These are phyloP conservation scores for Phaseolus coccineus DNA, from an alignment of 331 rosid species.

Conservation along the genomic window DNA sequence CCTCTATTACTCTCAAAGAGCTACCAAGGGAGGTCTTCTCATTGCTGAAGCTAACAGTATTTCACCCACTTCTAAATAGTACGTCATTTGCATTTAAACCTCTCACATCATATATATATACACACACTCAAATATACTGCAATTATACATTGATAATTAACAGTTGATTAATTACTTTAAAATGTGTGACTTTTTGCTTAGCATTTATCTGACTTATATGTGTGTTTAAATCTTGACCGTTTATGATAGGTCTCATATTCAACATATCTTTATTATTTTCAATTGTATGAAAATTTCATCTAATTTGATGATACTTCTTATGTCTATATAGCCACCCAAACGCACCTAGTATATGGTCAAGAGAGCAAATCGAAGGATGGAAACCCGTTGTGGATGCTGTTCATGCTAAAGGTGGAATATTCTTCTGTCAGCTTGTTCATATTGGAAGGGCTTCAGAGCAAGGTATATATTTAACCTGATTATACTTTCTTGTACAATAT, in stretches of 20 bases:
- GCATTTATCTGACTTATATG: no score
- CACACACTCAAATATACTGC: no score
- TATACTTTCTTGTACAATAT: neutral
- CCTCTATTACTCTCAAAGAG: conserved; percentile 43
- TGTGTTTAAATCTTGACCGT: no score
- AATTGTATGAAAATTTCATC: no score
- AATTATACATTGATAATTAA: no score
- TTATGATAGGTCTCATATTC: neutral
- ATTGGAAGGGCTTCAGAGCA: conserved; percentile 52
- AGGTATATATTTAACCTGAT: no score
- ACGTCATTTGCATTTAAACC: neutral
- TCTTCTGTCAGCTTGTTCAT: conserved; percentile 61
- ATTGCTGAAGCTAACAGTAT: conserved; percentile 51
- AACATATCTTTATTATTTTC: neutral
- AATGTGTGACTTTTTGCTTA: no score
- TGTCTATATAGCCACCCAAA: conserved; percentile 24
- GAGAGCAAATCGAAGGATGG: conserved; percentile 58
- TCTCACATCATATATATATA: no score
- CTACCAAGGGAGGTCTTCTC: conserved; percentile 44
- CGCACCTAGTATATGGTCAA: conserved; percentile 60
- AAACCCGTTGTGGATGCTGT: conserved; percentile 52
- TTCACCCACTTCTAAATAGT: conserved; percentile 56
- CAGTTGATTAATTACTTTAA: no score
- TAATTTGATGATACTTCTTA: no score
- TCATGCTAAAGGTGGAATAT: conserved; percentile 50